Evolutionary conservation across 345 rosid species (phyloP).

Genomic region (Excoecaria cochinchinensis): DNA sequence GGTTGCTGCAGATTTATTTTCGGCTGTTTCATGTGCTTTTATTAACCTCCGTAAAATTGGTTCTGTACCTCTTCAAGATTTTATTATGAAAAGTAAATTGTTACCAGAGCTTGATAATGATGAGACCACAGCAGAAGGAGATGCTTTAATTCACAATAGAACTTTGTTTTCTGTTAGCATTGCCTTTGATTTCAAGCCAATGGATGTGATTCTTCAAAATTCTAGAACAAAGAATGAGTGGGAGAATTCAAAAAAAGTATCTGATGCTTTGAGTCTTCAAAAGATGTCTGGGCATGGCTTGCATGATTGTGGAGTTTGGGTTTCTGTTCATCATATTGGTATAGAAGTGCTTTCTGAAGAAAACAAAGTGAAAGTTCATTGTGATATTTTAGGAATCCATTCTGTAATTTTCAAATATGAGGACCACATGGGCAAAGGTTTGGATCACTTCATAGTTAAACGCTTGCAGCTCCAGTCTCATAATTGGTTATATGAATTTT

Average conservation of each 20-base stretch:
- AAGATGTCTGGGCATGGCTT: constrained; percentile 28
- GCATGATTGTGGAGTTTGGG: constrained; percentile 56
- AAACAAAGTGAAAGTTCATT: constrained; percentile 37
- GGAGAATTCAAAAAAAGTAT: constrained; percentile 30
- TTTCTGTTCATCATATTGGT: constrained; percentile 45
- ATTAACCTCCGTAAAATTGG: constrained; percentile 31
- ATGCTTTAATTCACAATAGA: constrained; percentile 30
- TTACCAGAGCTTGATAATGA: constrained; percentile 36
- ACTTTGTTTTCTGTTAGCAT: constrained; percentile 41
- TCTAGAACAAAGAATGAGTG: constrained; percentile 37
- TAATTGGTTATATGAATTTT: constrained; percentile 56
- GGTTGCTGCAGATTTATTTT: constrained; percentile 54
- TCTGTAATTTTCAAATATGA: constrained; percentile 47
- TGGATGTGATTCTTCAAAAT: constrained; percentile 61
- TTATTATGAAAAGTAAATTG: constrained; percentile 35
- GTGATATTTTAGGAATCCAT: constrained; percentile 49
- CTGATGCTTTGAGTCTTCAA: constrained; percentile 35
- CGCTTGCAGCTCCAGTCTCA: constrained; percentile 43
- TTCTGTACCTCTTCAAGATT: constrained; percentile 39
- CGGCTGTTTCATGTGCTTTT: constrained; percentile 45
- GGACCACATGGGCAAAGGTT: constrained; percentile 42
- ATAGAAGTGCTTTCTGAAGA: constrained; percentile 55
- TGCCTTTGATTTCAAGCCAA: constrained; percentile 47
- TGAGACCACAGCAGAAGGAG: constrained; percentile 32
- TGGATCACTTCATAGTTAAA: constrained; percentile 40